Evolutionary conservation across 2,329 filamentous ascomycete genomes (phyloP), one percentile per base, ranked within the genome.

Genomic region (Colletotrichum cereale): DNA sequence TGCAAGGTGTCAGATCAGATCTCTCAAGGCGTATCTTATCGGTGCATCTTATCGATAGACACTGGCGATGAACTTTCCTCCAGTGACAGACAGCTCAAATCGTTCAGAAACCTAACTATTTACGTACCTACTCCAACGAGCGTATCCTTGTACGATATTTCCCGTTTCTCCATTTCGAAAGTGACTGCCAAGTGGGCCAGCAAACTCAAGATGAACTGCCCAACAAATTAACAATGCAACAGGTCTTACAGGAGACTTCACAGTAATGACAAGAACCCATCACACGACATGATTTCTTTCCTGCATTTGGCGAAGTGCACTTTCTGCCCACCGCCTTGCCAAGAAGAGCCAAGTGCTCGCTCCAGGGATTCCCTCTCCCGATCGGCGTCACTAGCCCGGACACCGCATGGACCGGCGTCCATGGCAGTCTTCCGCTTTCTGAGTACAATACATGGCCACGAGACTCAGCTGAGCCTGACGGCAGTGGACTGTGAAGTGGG

Each of bases 341-440:
- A 69, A 69, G n/a, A 69, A 69, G n/a, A 63, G 64, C 57, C 58
- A 67, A 71, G 64, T 58, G 52, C 57, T n/a, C n/a, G n/a, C 18
- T 47, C 44, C 5, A 36, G 31, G 29, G n/a, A 26, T 42, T 36
- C n/a, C 12, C 40, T 6, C 26, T n/a, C 21, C 36, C 26, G 31
- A 44, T 53, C 53, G 24, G n/a, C 29, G 26, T 31, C 55, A 24
- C 18, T 18, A 53, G 36, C 36, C 36, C 36, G 31, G 21, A 18
- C 16, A 40, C 8, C 26, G 38, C 55, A 48, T 44, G 31, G 38
- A 26, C 24, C 42, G 48, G 56, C 38, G 44, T 26, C 24, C 52
- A 52, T 58, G 58, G 65, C 58, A 68, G 44, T 58, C 58, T 58
- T 48, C 34, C 62, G 40, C 29, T 31, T 66, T n/a, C 50, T 53